Conservation (phyloP, 371 early-diverging fungal genomes). For the Lichtheimia ornata region DNA sequence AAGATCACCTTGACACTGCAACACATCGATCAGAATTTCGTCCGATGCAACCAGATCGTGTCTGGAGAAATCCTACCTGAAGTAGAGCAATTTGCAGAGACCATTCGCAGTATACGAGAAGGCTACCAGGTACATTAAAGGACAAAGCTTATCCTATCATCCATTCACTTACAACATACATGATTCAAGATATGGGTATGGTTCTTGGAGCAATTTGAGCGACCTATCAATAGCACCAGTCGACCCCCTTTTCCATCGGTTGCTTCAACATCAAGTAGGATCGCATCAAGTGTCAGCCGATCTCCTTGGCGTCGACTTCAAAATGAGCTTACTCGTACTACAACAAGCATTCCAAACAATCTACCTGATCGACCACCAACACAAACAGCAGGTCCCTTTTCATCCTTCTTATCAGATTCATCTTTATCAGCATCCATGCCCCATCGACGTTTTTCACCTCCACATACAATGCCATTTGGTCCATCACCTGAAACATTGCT, state of each 20-base stretch:
- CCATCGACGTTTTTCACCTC: constrained; percentile 29
- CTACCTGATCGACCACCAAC: neutral
- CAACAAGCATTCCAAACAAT: too few relatives aligned
- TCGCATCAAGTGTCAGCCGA: neutral
- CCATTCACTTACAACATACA: neutral
- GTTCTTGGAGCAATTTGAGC: too few relatives aligned
- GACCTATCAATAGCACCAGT: constrained; percentile 16
- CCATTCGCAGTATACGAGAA: constrained; percentile 42
- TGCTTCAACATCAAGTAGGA: neutral
- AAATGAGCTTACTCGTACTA: neutral
- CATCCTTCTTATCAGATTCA: neutral
- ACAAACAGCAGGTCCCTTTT: constrained; percentile 4
- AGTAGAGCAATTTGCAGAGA: constrained; percentile 46
- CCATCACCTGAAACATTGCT: constrained; percentile 20
- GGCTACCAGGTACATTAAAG: constrained; percentile 32
- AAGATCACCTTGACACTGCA: constrained; percentile 54
- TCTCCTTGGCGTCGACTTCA: constrained; percentile 24
- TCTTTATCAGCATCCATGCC: neutral
- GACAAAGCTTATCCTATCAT: neutral
- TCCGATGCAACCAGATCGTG: constrained; percentile 50
- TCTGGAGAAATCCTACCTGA: constrained; percentile 45
- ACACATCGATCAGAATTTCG: constrained; percentile 59
- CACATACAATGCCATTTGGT: constrained; percentile 41
- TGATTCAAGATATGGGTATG: too few relatives aligned
- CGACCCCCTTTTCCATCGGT: constrained; percentile 21